Percentiles rank a stretch among this genome's conserved stretches.
Evolutionary conservation across 371 early-diverging fungal genomes (phyloP).

Genomic region (Rhizopus delemar): DNA sequence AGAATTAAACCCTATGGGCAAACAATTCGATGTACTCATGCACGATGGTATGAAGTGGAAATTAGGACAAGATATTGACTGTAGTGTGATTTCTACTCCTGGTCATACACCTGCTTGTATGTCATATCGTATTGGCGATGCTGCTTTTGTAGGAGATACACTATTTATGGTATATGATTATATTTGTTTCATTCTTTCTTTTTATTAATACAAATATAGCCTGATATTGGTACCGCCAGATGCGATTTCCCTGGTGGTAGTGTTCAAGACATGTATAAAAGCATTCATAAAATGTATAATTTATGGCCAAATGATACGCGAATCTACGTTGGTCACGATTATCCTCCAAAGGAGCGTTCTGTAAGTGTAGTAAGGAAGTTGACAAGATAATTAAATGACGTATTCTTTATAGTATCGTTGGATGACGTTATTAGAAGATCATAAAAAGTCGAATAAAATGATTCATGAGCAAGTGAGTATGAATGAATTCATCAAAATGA

Average conservation of each 20-base stretch:
- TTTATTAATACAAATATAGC: conserved; percentile 23
- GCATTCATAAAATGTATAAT: conserved; percentile 45
- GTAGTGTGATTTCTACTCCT: conserved; percentile 39
- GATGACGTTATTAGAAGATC: conserved; percentile 30
- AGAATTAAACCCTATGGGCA: conserved; percentile 30
- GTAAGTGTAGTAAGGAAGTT: conserved; percentile 20
- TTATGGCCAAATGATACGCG: conserved; percentile 48
- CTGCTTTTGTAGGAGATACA: conserved; percentile 52
- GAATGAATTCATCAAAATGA: conserved; percentile 32
- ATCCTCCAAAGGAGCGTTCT: conserved; percentile 35
- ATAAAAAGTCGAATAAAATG: conserved; percentile 46
- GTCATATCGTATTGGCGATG: conserved; percentile 49
- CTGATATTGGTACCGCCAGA: conserved; percentile 52
- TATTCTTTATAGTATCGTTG: conserved; percentile 29
- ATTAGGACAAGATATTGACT: conserved; percentile 44
- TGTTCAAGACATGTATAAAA: conserved; percentile 40
- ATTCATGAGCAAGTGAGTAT: conserved; percentile 25
- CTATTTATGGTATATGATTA: conserved; percentile 44
- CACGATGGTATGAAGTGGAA: conserved; percentile 33
- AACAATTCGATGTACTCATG: conserved; percentile 40
- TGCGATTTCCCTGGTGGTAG: conserved; percentile 57
- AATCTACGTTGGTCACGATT: conserved; percentile 51
- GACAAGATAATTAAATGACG: conserved; percentile 1
- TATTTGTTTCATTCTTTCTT: not conserved
- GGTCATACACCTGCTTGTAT: conserved; percentile 55